Percentiles rank a stretch among this genome's conserved stretches.
Conservation (phyloP, 208 protist genomes). For the Leishmania mexicana region DNA sequence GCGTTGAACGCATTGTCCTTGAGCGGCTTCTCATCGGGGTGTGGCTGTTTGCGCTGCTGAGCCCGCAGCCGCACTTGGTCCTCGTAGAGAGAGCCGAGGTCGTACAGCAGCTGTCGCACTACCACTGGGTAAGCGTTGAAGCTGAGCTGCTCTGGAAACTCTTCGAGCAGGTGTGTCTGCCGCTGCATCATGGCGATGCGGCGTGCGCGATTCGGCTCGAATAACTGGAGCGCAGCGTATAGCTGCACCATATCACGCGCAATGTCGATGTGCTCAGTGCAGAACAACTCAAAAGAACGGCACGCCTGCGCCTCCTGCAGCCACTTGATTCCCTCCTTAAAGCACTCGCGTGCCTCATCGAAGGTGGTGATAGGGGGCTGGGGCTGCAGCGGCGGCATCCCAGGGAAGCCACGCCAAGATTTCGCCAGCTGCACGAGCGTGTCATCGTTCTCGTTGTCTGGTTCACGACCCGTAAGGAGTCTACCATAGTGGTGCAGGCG, state of each 20-base stretch:
- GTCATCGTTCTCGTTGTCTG: conserved; percentile 6
- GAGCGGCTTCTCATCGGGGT: conserved; percentile 58
- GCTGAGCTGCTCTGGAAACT: conserved; percentile 78
- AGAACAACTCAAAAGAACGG: conserved; percentile 82
- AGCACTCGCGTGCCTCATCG: conserved; percentile 72
- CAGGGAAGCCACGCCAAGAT: conserved; percentile 81
- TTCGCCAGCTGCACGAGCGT: conserved; percentile 20
- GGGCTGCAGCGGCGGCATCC: conserved; percentile 35
- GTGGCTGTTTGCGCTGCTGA: conserved; percentile 54
- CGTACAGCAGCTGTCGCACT: conserved; percentile 83
- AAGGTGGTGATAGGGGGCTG: conserved; percentile 59
- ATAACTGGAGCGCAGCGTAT: conserved; percentile 60
- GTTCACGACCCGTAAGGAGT: conserved; percentile 10
- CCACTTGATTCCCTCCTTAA: conserved; percentile 69
- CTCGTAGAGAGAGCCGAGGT: conserved; percentile 77
- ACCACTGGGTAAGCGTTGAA: conserved; percentile 88
- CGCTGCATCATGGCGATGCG: conserved; percentile 82
- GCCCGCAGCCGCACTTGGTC: conserved; percentile 70
- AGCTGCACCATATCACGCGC: conserved; percentile 68
- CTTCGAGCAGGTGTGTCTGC: conserved; percentile 61
- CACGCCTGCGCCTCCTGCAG: conserved; percentile 76
- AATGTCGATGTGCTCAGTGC: conserved; percentile 87
- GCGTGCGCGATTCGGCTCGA: conserved; percentile 63
- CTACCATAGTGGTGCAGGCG: conserved; percentile 71
- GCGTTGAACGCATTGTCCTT: conserved; percentile 72